A percentile compares a stretch with the other conserved stretches of the same genome.
phyloP scores from a whole-genome alignment of 257 asterid genomes.

The Coffea canephora region DNA sequence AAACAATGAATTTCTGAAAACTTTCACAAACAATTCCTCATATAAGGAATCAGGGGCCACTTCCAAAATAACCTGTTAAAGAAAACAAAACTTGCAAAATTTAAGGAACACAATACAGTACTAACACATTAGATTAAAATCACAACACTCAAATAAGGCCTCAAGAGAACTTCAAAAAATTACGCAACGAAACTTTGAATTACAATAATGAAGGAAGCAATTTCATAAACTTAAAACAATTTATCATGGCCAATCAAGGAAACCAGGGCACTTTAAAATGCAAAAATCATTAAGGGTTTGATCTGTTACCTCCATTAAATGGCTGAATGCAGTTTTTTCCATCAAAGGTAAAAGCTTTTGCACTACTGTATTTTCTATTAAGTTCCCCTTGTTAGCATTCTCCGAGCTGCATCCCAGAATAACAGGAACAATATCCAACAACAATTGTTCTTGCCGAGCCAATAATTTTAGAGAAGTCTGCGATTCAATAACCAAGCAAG shows the following conservation, averaged over 20 bases:
- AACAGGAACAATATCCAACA: conserved; percentile 52
- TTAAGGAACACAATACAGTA: conserved; percentile 1
- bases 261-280: not conserved
- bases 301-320: conserved; percentile 81
- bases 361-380: conserved; percentile 34
- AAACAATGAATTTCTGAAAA: conserved; percentile 63
- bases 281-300: not conserved
- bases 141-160: not conserved
- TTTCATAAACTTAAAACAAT: not conserved
- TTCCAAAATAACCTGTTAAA: conserved; percentile 81
- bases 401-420: conserved; percentile 63
- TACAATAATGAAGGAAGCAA: not conserved
- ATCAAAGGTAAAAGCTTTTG: conserved; percentile 45
- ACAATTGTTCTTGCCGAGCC: conserved; percentile 64
- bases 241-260: not conserved
- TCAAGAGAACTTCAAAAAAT: not conserved
- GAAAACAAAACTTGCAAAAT: conserved; percentile 11
- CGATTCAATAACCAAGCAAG: conserved; percentile 16
- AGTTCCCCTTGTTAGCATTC: conserved; percentile 38
- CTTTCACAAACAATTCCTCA: conserved; percentile 49
- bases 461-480: conserved; percentile 81
- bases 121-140: not conserved
- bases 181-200: not conserved
- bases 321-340: conserved; percentile 85
- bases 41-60: conserved; percentile 79